These are phyloP conservation scores for Gonium pectorale DNA, from an alignment of 139 green algal genomes.

Conservation along the genomic window DNA sequence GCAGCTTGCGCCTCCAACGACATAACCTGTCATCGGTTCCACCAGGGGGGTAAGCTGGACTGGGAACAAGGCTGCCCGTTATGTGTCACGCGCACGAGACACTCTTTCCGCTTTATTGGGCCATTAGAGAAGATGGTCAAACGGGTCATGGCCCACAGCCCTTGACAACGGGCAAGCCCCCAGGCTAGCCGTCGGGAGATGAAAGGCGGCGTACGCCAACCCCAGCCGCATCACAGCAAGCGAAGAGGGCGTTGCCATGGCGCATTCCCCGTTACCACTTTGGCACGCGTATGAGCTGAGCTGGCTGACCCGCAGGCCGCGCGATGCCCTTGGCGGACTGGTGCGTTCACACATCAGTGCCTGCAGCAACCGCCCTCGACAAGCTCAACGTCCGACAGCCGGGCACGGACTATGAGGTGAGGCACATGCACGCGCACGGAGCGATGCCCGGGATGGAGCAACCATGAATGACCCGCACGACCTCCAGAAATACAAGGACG, in stretches of 20 bases:
- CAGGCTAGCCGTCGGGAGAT: not conserved
- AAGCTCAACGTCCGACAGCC: not conserved
- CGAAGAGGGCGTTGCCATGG: not conserved
- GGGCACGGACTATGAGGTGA: not conserved
- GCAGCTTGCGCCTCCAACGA: not conserved
- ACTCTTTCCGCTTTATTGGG: too few relatives aligned
- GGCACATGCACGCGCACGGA: not conserved
- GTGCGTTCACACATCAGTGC: not conserved
- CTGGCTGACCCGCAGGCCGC: constrained; percentile 13
- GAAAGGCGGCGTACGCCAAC: not conserved
- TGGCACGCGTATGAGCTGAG: not conserved
- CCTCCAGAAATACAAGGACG: not conserved
- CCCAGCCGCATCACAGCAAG: not conserved
- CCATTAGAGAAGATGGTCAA: too few relatives aligned
- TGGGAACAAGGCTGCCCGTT: too few relatives aligned
- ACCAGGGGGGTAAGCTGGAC: constrained; percentile 4
- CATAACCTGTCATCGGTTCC: not conserved
- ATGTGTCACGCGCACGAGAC: too few relatives aligned
- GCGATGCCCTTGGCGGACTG: constrained; percentile 10
- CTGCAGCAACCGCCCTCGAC: not conserved
- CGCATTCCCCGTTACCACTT: not conserved
- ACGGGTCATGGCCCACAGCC: not conserved
- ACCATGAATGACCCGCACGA: not conserved
- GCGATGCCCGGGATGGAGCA: not conserved
- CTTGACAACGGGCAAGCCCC: not conserved